A percentile compares a stretch with the other conserved stretches of the same genome.
Evolutionary conservation across 352 stramenopile species (phyloP).

Genomic region (Phytophthora sansomeana): DNA sequence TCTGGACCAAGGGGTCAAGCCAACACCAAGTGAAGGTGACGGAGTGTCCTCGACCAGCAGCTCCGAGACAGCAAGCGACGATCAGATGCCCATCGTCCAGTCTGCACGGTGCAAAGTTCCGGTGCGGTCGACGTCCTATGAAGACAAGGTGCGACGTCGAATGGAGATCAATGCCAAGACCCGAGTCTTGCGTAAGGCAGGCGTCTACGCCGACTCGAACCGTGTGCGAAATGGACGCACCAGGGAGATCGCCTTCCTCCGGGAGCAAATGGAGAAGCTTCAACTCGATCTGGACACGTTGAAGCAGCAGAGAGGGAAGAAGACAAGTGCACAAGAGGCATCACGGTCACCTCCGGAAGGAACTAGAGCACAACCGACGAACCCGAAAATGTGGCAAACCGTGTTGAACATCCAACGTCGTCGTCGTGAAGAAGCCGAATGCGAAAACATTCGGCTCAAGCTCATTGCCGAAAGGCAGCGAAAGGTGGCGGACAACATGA

Average conservation of each 20-base stretch:
- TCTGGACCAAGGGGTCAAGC: background rate
- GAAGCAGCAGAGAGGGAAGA: conserved; percentile 3
- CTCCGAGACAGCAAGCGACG: background rate
- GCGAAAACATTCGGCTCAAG: conserved; percentile 50
- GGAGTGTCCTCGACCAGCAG: background rate
- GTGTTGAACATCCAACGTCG: conserved; percentile 32
- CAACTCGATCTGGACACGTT: conserved; percentile 22
- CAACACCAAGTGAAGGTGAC: background rate
- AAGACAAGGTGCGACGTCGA: conserved; percentile 14
- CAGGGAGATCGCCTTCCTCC: conserved; percentile 44
- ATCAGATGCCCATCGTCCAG: conserved; percentile 7
- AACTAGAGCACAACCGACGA: background rate
- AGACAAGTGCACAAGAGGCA: background rate
- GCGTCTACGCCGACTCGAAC: conserved; percentile 36
- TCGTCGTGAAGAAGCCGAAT: conserved; percentile 39
- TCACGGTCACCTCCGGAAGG: background rate
- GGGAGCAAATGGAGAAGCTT: conserved; percentile 39
- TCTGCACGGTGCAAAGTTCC: conserved; percentile 27
- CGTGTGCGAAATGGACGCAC: conserved; percentile 24
- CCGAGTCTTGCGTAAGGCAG: conserved; percentile 17
- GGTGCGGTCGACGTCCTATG: conserved; percentile 7
- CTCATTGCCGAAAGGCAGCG: conserved; percentile 43
- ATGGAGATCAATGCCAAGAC: conserved; percentile 27
- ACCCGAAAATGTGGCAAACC: conserved; percentile 25
- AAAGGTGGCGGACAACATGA: conserved; percentile 17